Conservation (phyloP, 139 green algal genomes). For the Chlamydomonas sp. region DNA sequence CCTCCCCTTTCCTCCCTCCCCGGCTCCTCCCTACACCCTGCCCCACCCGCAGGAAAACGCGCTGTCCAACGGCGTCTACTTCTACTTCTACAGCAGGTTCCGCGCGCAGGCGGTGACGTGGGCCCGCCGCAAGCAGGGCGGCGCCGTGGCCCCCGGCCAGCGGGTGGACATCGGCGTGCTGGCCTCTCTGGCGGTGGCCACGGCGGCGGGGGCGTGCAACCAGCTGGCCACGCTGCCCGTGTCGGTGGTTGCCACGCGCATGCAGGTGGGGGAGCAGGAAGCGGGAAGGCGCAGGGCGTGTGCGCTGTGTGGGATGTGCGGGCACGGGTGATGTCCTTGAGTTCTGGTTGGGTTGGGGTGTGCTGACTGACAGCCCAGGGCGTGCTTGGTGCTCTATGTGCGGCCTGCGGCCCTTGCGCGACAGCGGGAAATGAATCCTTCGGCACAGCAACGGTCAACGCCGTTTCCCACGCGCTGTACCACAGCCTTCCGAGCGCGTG, state of each 20-base stretch:
- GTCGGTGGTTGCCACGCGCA: constrained; percentile 87
- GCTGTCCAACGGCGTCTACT: constrained; percentile 55
- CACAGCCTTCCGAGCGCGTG: no score
- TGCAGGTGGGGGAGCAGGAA: constrained; percentile 68
- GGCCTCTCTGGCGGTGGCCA: constrained; percentile 77
- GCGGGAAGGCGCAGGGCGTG: background rate
- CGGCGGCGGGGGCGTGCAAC: constrained; percentile 79
- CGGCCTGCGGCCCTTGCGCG: no score
- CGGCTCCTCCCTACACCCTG: no score
- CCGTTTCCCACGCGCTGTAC: no score
- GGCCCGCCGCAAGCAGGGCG: background rate
- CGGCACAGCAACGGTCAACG: no score
- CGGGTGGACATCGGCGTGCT: constrained; percentile 68
- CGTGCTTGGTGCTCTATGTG: no score
- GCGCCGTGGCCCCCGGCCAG: background rate
- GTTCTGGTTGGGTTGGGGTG: no score
- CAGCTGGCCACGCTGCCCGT: constrained; percentile 93
- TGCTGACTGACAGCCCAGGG: no score
- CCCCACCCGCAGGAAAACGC: no score
- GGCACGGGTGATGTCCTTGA: background rate
- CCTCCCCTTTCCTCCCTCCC: no score
- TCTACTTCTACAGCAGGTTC: constrained; percentile 52
- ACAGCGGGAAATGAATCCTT: no score
- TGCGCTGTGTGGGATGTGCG: background rate
- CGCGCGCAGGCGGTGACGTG: constrained; percentile 19